Percentiles rank a stretch among this genome's conserved stretches.
Conservation (phyloP, 148 eudicot genomes). For the Cornus suecica region DNA sequence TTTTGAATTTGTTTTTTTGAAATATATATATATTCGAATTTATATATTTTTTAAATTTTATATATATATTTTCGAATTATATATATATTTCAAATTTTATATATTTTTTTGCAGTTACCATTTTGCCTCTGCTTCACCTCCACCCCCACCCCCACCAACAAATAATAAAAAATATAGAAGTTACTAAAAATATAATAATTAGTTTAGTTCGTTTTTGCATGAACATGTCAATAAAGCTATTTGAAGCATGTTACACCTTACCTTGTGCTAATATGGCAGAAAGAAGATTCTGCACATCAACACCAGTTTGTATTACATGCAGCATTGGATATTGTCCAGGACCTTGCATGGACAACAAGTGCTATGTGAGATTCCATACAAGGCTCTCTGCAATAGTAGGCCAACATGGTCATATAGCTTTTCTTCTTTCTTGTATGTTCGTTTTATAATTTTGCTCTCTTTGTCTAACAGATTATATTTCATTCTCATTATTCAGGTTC, state of each 20-base stretch:
- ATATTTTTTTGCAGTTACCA: neutral
- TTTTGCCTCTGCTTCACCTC: too few species aligned
- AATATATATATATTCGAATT: too few species aligned
- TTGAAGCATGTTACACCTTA: neutral
- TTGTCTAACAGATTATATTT: conserved; percentile 1
- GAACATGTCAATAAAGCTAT: conserved; percentile 2
- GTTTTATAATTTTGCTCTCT: neutral
- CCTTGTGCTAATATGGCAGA: conserved; percentile 38
- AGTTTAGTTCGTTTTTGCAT: neutral
- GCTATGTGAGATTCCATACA: conserved; percentile 67
- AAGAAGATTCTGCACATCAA: conserved; percentile 90
- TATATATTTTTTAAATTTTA: too few species aligned
- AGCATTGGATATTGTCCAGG: conserved; percentile 92
- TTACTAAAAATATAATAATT: too few species aligned
- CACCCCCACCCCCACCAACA: neutral
- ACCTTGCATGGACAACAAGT: conserved; percentile 98
- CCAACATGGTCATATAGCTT: conserved; percentile 1
- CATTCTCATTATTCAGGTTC: conserved; percentile 57
- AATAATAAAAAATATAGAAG: too few species aligned
- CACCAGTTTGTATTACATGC: conserved; percentile 96
- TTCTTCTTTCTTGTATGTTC: neutral
- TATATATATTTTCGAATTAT: too few species aligned
- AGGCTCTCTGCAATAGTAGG: neutral
- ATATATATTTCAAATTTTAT: conserved; percentile 2
- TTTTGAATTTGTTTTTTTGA: too few species aligned